These are phyloP conservation scores for Penicillium bovifimosum DNA, from an alignment of 495 filamentous ascomycete species.

Conservation along the genomic window DNA sequence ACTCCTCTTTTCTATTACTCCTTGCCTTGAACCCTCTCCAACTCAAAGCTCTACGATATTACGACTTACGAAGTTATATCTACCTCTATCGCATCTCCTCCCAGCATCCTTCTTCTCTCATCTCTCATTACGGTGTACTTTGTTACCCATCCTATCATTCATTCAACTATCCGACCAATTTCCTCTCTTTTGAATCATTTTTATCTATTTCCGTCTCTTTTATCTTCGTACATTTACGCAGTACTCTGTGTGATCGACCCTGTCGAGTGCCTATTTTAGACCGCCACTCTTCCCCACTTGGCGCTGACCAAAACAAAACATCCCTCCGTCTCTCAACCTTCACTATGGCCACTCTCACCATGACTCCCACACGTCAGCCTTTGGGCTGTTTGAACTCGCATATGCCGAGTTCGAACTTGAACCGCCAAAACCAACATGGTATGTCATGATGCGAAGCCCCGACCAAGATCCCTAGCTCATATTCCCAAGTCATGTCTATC, in stretches of 20 bases:
- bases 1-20: conserved; percentile 8
- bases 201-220: neutral
- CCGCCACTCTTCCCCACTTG: conserved; percentile 23
- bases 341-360: conserved; percentile 40
- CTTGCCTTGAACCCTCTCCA: neutral
- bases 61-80: conserved; percentile 4
- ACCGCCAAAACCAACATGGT: conserved; percentile 54
- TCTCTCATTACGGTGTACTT: neutral
- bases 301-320: conserved; percentile 28
- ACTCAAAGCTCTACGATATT: neutral
- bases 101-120: conserved; percentile 3
- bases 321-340: conserved; percentile 3
- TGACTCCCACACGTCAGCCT: conserved; percentile 40
- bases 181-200: neutral
- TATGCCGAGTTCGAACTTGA: conserved; percentile 42
- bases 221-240: neutral
- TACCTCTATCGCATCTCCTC: neutral
- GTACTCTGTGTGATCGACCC: neutral
- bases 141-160: conserved; percentile 2
- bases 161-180: neutral
- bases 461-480: too few species aligned
- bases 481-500: conserved; percentile 11
- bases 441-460: conserved; percentile 9
- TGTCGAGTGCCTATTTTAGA: conserved; percentile 8
- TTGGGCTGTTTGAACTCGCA: conserved; percentile 41